These are phyloP conservation scores for Pleurotus eryngii DNA, from an alignment of 768 basidiomycete species.

Conservation along the genomic window DNA sequence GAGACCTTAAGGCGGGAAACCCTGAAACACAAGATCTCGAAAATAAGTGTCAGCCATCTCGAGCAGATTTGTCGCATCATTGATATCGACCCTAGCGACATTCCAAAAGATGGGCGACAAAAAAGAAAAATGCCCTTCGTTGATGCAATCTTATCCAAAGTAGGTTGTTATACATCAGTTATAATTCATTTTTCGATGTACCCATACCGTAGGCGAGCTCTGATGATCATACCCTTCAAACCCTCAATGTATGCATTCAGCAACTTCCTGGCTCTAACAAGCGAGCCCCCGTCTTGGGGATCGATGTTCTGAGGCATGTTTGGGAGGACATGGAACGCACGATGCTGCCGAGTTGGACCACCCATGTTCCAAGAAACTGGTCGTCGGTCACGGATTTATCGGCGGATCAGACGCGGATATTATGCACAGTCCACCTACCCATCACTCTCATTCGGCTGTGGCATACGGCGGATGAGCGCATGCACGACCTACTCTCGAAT, in stretches of 20 bases:
- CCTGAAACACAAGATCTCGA: no score
- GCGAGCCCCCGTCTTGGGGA: conserved; percentile 19
- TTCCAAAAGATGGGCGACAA: no score
- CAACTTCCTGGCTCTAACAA: not conserved
- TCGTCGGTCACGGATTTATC: not conserved
- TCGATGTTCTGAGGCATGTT: conserved; percentile 22
- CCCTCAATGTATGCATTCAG: not conserved
- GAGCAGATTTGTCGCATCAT: no score
- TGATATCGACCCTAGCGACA: no score
- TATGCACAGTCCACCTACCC: conserved; percentile 1
- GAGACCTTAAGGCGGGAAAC: no score
- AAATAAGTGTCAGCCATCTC: no score
- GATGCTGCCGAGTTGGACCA: conserved; percentile 27
- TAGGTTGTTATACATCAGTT: no score
- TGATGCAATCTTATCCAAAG: no score
- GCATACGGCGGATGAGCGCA: not conserved
- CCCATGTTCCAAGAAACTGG: conserved; percentile 26
- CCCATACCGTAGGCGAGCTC: no score
- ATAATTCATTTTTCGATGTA: no score
- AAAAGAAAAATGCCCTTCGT: no score
- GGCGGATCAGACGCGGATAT: not conserved
- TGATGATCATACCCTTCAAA: no score
- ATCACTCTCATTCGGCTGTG: not conserved
- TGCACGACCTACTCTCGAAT: not conserved
- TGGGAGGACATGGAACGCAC: conserved; percentile 27